phyloP scores from a whole-genome alignment of 306 rosid genomes.

The Cicer yamashitae region DNA sequence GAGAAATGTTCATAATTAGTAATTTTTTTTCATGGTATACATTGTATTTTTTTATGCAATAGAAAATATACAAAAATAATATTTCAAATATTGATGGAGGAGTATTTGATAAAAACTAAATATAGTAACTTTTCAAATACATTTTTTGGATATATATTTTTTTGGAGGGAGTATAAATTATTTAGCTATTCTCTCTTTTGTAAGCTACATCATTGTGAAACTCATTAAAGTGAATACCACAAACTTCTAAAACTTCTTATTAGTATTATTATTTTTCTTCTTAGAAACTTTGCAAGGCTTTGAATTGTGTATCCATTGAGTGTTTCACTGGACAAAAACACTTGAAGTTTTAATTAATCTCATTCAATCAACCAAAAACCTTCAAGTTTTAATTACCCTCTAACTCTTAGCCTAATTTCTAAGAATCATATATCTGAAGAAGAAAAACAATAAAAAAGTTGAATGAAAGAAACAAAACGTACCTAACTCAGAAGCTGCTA shows the following conservation, averaged over 20 bases:
- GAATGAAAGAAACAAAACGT: conserved; percentile 16
- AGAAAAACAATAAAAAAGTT: background rate
- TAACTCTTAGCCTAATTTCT: background rate
- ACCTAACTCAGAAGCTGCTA: conserved; percentile 81
- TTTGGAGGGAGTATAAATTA: too few species aligned
- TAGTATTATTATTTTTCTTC: background rate
- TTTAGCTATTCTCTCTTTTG: too few species aligned
- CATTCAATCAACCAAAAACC: background rate
- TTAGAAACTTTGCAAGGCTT: background rate
- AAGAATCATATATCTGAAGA: background rate
- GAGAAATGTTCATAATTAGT: too few species aligned
- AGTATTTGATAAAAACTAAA: too few species aligned
- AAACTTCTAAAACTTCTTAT: background rate
- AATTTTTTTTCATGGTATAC: too few species aligned
- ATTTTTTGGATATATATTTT: too few species aligned
- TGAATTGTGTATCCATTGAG: background rate
- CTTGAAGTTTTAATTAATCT: background rate
- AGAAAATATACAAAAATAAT: too few species aligned
- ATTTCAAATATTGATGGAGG: too few species aligned
- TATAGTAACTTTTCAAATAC: too few species aligned
- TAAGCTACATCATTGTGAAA: background rate
- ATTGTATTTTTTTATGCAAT: too few species aligned
- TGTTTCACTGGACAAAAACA: background rate
- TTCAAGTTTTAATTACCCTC: background rate
- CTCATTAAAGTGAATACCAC: background rate